phyloP scores from a whole-genome alignment of 495 filamentous ascomycete species.

The Rostrohypoxylon terebratum region DNA sequence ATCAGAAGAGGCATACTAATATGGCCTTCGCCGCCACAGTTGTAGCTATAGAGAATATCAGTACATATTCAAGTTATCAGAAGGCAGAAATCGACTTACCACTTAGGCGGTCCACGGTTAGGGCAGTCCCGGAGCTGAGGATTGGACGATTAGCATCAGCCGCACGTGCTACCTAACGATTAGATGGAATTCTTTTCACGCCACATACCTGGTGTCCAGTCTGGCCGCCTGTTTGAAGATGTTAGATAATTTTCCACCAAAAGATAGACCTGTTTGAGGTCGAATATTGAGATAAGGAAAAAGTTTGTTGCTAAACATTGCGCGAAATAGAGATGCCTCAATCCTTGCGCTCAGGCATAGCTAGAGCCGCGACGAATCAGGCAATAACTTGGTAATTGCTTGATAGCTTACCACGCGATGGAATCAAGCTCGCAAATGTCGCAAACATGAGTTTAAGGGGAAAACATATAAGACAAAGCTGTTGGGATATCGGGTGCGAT shows the following conservation, averaged over 20 bases:
- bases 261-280: neutral
- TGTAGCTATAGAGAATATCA: constrained; percentile 53
- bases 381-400: neutral
- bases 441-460: neutral
- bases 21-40: constrained; percentile 79
- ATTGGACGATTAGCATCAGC: constrained; percentile 30
- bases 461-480: constrained; percentile 14
- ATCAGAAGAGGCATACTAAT: constrained; percentile 71
- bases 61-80: neutral
- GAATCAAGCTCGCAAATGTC: neutral
- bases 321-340: neutral
- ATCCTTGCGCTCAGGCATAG: neutral
- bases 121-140: constrained; percentile 90
- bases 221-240: constrained; percentile 59
- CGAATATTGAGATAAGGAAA: neutral
- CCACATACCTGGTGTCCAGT: constrained; percentile 63
- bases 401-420: constrained; percentile 4
- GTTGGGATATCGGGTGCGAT: neutral
- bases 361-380: neutral
- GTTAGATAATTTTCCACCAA: constrained; percentile 57
- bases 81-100: constrained; percentile 63
- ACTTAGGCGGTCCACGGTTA: constrained; percentile 91
- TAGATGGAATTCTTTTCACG: neutral
- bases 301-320: neutral
- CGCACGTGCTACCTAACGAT: neutral